Evolutionary conservation across 129 eudicot species (phyloP).

Genomic region (Chrysanthemum lavandulifolium): DNA sequence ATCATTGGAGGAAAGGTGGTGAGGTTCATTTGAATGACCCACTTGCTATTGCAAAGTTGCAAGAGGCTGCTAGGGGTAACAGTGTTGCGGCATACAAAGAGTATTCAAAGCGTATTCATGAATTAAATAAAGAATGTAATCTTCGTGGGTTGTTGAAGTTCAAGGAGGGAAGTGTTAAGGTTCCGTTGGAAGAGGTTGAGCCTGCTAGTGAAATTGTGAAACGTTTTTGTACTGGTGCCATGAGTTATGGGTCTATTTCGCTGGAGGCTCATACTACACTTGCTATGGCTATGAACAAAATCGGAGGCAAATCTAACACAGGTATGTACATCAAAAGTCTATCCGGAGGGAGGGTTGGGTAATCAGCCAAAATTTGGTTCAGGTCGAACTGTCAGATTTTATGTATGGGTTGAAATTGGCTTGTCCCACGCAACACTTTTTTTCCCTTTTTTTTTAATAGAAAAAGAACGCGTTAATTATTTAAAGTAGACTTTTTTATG

Average conservation of each 20-base stretch:
- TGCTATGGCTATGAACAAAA: conserved; percentile 93
- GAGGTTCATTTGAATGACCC: conserved; percentile 95
- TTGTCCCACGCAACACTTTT: no score
- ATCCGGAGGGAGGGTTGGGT: not conserved
- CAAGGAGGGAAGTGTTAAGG: conserved; percentile 53
- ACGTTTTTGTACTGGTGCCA: conserved; percentile 95
- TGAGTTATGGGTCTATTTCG: conserved; percentile 98
- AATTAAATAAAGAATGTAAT: conserved; percentile 76
- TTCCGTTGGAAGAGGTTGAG: conserved; percentile 93
- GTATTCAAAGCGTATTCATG: conserved; percentile 79
- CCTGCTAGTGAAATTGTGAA: conserved; percentile 98
- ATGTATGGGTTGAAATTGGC: not conserved
- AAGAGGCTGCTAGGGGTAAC: conserved; percentile 88
- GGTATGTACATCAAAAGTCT: conserved; percentile 43
- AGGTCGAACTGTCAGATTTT: no score
- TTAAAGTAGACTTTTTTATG: no score
- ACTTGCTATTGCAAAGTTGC: conserved; percentile 85
- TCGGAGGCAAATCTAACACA: conserved; percentile 97
- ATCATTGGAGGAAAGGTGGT: conserved; percentile 97
- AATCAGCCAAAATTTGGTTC: not conserved
- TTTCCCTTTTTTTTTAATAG: no score
- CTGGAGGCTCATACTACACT: conserved; percentile 94
- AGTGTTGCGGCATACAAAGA: conserved; percentile 95
- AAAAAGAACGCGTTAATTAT: no score
- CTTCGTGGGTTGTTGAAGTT: conserved; percentile 87